These are phyloP conservation scores for Chlamydomonas eustigma DNA, from an alignment of 139 green algal species.

Conservation along the genomic window DNA sequence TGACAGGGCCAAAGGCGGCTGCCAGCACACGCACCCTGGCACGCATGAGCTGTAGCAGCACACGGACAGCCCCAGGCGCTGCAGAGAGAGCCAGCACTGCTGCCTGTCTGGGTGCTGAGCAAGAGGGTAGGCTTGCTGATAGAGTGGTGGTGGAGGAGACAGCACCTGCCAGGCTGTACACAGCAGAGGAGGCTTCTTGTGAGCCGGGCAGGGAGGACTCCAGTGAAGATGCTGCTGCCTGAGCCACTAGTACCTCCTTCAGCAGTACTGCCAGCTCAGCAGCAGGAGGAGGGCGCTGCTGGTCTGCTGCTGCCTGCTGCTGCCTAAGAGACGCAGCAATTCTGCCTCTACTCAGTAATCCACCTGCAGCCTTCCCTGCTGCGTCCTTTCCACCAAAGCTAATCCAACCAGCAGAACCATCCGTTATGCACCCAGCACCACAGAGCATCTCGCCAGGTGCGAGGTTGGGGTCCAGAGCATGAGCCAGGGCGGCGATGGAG, in stretches of 20 bases:
- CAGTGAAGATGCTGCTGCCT: not conserved
- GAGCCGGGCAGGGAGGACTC: not conserved
- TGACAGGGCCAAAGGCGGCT: not conserved
- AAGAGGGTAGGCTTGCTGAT: not conserved
- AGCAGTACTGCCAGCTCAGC: not conserved
- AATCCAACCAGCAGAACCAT: no score
- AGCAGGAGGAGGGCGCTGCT: not conserved
- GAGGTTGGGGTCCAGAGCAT: not conserved
- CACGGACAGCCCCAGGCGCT: not conserved
- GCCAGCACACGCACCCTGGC: not conserved
- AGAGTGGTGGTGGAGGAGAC: not conserved
- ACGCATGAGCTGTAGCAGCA: not conserved
- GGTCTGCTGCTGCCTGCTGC: not conserved
- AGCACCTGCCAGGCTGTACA: not conserved
- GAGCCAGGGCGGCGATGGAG: not conserved
- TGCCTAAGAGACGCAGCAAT: not conserved
- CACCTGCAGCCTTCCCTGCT: not conserved
- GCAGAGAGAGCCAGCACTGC: not conserved
- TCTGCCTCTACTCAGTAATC: not conserved
- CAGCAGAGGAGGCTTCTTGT: not conserved
- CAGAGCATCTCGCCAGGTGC: no score
- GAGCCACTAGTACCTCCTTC: not conserved
- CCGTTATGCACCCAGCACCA: no score
- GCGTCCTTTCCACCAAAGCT: not conserved
- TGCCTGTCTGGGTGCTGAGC: not conserved